These are phyloP conservation scores for Aspergillus luchuensis DNA, from an alignment of 2,329 filamentous ascomycete species.

Conservation along the genomic window DNA sequence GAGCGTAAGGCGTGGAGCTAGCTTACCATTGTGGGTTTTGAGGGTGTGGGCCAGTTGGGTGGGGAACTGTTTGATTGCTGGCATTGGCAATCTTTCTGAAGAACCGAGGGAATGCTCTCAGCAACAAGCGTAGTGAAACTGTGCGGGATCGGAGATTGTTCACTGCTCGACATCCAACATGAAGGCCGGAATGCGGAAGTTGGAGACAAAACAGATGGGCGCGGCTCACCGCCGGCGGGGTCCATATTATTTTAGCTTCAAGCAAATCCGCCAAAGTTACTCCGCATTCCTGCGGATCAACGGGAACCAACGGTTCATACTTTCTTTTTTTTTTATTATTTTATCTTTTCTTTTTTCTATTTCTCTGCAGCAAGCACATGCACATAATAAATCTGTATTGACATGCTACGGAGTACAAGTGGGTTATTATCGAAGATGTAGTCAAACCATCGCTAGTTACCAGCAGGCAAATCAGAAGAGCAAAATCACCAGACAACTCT, in stretches of 20 bases:
- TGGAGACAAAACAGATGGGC: background rate
- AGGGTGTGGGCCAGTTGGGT: constrained; percentile 45
- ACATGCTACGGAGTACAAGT: constrained; percentile 43
- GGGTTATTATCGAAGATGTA: constrained; percentile 46
- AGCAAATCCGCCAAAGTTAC: background rate
- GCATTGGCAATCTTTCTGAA: constrained; percentile 24
- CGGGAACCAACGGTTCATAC: background rate
- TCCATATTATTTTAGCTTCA: background rate
- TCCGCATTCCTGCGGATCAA: constrained; percentile 3
- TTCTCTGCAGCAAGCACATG: constrained; percentile 1
- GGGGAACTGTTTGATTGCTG: constrained; percentile 39
- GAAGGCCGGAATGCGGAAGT: background rate
- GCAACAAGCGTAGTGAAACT: background rate
- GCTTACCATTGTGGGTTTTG: constrained; percentile 47
- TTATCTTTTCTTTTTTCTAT: background rate
- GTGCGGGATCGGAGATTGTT: background rate
- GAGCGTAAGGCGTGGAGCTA: background rate
- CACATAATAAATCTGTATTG: constrained; percentile 42
- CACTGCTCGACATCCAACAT: background rate
- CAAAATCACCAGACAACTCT: constrained; percentile 32
- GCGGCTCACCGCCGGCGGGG: constrained; percentile 12
- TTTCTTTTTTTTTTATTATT: background rate
- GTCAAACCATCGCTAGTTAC: constrained; percentile 46
- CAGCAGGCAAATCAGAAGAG: constrained; percentile 40
- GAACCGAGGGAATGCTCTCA: background rate